Base-by-base conservation (phyloP, 495 filamentous ascomycete species). In the Rusavskia elegans region DNA sequence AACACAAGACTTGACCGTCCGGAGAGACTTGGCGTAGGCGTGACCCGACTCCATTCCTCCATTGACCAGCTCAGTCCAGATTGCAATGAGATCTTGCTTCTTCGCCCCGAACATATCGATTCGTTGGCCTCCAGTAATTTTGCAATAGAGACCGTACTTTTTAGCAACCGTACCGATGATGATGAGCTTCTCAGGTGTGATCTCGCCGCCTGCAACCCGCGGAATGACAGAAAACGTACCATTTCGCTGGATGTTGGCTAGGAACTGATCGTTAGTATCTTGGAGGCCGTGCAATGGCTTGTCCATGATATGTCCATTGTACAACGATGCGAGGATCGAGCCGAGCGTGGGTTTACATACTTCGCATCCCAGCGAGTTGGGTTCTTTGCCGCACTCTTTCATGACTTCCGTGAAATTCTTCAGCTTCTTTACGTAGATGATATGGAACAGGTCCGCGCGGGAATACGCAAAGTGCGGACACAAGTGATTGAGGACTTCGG, bases 1-100 rank as follows among this genome's bases (percentile, higher is more conserved):
- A 3, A 97, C 90, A 59, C 90, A 97, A 58, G 83, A 74, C 65
- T 95, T 97, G 57, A 97, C 84, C 9, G 90, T 94, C 42, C 90
- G 76, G 50, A 97, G 69, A 20, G 85, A 83, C 68, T 97, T 97
- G 27, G 87, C 90, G 62, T 97, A 97, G 2, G 88, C 90, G 62
- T 97, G 88, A 0, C 90, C 90, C 63, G 81, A 87, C 66, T 97
- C 90, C 84, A 95, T 85, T n/a, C 90, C 90, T 8, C 81, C 90
- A 55, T 87, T 79, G 23, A 95, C 79, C 9, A 97, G 74, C 53
- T 77, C 78, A 7, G 77, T 80, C 90, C 90, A 97, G 59, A 97
- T 97, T n/a, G 74, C 73, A 36, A 87, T 71, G 35, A 97, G 71
- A 70, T 97, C 89, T 57, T 93, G 85, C 66, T 95, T 95, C 69